Conservation (phyloP, 208 protist species). For the Trypanosoma rangeli region DNA sequence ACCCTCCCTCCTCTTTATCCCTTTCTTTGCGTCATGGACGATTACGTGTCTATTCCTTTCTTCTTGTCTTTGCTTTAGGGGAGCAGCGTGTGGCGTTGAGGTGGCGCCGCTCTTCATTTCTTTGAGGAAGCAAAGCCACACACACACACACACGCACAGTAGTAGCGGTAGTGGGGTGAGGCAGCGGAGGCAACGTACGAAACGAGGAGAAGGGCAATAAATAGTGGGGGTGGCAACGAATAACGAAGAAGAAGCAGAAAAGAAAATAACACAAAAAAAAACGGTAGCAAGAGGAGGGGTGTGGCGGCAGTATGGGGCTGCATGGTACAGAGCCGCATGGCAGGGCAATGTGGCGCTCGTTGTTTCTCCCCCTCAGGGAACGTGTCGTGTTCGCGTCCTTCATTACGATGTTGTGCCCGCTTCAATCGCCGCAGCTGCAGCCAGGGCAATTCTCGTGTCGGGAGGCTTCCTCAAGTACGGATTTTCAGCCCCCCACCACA, state of each 20-base stretch:
- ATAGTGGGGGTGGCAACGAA: too few species aligned
- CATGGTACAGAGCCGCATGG: not conserved
- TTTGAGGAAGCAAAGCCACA: too few species aligned
- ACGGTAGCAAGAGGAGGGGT: not conserved
- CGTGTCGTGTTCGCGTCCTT: constrained; percentile 35
- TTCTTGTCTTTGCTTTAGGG: too few species aligned
- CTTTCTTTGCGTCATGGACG: not conserved
- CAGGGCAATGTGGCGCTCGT: constrained; percentile 11
- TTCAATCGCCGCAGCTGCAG: not conserved
- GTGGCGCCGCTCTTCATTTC: too few species aligned
- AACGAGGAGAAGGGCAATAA: too few species aligned
- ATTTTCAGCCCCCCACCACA: not conserved
- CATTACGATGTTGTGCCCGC: constrained; percentile 22
- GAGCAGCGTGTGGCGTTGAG: too few species aligned
- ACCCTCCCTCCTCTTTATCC: not conserved
- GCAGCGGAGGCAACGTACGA: too few species aligned
- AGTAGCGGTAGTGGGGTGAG: too few species aligned
- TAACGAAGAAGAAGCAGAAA: not conserved
- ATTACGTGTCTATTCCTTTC: too few species aligned
- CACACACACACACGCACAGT: too few species aligned
- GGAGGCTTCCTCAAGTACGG: not conserved
- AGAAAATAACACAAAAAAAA: not conserved
- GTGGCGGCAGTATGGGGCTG: not conserved
- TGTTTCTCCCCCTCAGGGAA: constrained; percentile 37
- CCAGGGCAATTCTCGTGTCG: not conserved